These are phyloP conservation scores for Hemisphaericaspora subhashii DNA, from an alignment of 1,139 yeast species.

Conservation along the genomic window DNA sequence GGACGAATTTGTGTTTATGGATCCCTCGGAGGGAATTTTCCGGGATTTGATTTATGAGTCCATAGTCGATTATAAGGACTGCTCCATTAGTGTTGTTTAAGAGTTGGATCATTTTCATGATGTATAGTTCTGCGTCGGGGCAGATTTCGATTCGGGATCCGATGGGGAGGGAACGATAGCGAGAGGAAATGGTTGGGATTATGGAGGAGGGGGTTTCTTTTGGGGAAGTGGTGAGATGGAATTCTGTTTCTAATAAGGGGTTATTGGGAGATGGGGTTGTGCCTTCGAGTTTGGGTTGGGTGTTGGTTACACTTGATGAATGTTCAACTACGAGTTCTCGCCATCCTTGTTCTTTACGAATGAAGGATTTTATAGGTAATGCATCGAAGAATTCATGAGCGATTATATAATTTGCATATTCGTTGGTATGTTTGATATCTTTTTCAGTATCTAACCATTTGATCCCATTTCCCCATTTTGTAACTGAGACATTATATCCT, in stretches of 20 bases:
- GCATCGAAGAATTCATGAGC: slow-evolving; percentile 93
- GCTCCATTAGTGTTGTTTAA: slow-evolving; percentile 52
- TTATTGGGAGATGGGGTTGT: slow-evolving; percentile 11
- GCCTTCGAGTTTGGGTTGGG: slow-evolving; percentile 30
- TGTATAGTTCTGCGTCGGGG: slow-evolving; percentile 65
- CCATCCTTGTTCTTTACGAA: slow-evolving; percentile 68
- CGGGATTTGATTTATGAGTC: slow-evolving; percentile 53
- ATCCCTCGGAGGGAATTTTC: slow-evolving; percentile 74
- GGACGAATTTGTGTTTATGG: slow-evolving; percentile 68
- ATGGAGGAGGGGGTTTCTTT: slow-evolving; percentile 64
- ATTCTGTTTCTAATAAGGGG: slow-evolving; percentile 37
- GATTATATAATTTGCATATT: slow-evolving; percentile 59
- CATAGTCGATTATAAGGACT: slow-evolving; percentile 77
- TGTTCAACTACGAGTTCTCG: slow-evolving; percentile 71
- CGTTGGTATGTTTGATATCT: slow-evolving; percentile 42
- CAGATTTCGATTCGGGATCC: slow-evolving; percentile 72
- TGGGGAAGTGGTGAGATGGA: slow-evolving; percentile 61
- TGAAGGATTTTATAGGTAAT: slow-evolving; percentile 72
- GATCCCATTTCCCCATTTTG: slow-evolving; percentile 56
- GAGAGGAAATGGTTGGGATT: slow-evolving; percentile 51
- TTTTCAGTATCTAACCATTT: slow-evolving; percentile 73
- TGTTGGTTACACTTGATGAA: slow-evolving; percentile 41
- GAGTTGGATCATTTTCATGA: slow-evolving; percentile 46
- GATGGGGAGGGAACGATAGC: slow-evolving; percentile 56
- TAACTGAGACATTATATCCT: slow-evolving; percentile 40